Percentiles rank a stretch among this genome's conserved stretches.
phyloP scores from a whole-genome alignment of 176 grass and related monocot species.

The Musa itinerans region DNA sequence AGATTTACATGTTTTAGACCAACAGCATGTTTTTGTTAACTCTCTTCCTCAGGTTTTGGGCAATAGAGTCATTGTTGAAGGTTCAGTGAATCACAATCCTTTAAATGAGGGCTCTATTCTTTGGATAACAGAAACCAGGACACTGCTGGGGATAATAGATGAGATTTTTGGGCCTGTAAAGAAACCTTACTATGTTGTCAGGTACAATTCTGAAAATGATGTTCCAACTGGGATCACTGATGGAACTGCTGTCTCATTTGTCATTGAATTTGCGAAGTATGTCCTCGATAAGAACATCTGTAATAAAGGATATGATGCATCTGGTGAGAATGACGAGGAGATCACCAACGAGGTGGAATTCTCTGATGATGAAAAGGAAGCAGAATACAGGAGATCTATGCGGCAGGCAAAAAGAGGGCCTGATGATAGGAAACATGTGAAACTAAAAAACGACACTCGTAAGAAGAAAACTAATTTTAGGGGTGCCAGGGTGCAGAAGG shows the following conservation, averaged over 20 bases:
- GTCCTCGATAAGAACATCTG: conserved; percentile 66
- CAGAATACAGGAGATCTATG: conserved; percentile 54
- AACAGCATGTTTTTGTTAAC: background rate
- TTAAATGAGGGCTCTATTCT: conserved; percentile 82
- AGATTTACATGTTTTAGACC: background rate
- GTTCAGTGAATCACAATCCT: conserved; percentile 61
- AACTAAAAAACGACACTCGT: conserved; percentile 19
- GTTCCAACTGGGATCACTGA: conserved; percentile 54
- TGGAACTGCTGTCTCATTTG: conserved; percentile 62
- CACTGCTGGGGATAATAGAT: conserved; percentile 59
- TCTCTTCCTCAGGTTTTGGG: conserved; percentile 53
- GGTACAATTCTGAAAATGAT: conserved; percentile 64
- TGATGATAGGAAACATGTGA: conserved; percentile 29
- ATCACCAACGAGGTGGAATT: conserved; percentile 52
- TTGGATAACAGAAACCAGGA: conserved; percentile 80
- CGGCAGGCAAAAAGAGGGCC: conserved; percentile 42
- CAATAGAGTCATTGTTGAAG: conserved; percentile 77
- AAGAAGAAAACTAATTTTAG: conserved; percentile 35
- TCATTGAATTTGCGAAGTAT: conserved; percentile 64
- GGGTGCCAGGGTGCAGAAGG: conserved; percentile 21
- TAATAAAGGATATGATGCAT: conserved; percentile 81
- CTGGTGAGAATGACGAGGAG: conserved; percentile 46
- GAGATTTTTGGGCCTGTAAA: conserved; percentile 96
- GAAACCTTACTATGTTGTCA: conserved; percentile 69
- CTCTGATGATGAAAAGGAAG: conserved; percentile 92